Percentiles rank a stretch among this genome's conserved stretches.
These are phyloP conservation scores for Endoconidiophora laricicola DNA, from an alignment of 2,329 filamentous ascomycete species.

Conservation along the genomic window DNA sequence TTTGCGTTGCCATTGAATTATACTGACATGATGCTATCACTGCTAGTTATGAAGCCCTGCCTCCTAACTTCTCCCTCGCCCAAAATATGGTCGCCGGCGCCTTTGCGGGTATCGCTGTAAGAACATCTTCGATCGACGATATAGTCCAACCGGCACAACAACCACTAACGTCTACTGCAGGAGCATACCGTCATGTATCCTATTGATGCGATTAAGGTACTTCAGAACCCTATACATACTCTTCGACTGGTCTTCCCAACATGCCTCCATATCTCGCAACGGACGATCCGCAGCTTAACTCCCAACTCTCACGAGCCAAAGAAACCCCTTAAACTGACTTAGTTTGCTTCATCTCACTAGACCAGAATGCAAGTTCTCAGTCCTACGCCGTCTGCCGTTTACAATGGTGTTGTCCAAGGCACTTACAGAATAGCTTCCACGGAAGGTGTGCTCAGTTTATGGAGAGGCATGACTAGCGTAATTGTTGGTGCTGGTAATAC, in stretches of 20 bases:
- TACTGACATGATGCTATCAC: not conserved
- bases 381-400: slow-evolving; percentile 62
- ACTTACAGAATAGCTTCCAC: slow-evolving; percentile 81
- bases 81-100: slow-evolving; percentile 95
- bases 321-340: not conserved
- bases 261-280: not conserved
- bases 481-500: slow-evolving; percentile 73
- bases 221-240: not conserved
- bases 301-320: not conserved
- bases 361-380: slow-evolving; percentile 97
- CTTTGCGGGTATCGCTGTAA: slow-evolving; percentile 87
- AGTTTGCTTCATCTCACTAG: slow-evolving; percentile 28
- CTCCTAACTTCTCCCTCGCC: slow-evolving; percentile 80
- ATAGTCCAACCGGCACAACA: slow-evolving; percentile 5
- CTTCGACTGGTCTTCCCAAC: not conserved
- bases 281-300: not conserved
- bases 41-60: slow-evolving; percentile 74
- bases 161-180: slow-evolving; percentile 27
- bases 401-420: slow-evolving; percentile 80
- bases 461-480: slow-evolving; percentile 93
- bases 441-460: slow-evolving; percentile 81
- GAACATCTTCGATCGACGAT: slow-evolving; percentile 17
- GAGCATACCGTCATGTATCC: slow-evolving; percentile 99
- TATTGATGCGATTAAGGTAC: slow-evolving; percentile 90
- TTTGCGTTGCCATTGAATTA: not conserved